These are phyloP conservation scores for Entomortierella chlamydospora DNA, from an alignment of 192 early-diverging fungal species.

Conservation along the genomic window DNA sequence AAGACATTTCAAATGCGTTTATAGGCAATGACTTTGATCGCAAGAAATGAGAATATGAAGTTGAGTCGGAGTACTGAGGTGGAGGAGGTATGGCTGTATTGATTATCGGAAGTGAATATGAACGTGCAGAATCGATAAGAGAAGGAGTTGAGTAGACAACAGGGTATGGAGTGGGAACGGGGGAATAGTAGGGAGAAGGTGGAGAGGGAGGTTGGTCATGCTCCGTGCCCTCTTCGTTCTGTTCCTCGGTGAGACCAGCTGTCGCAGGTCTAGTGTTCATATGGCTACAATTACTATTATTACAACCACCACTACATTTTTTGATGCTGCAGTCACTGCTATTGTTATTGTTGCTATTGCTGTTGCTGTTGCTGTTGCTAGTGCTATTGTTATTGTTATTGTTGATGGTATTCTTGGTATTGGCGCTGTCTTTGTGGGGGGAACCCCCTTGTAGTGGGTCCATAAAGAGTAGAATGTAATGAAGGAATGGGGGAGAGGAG, in stretches of 20 bases:
- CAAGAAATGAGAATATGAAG: not conserved
- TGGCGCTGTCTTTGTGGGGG: not conserved
- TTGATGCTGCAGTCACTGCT: conserved; percentile 1
- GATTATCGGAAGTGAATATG: not conserved
- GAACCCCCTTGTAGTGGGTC: too few species aligned
- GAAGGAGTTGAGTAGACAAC: conserved; percentile 34
- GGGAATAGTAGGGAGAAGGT: conserved; percentile 15
- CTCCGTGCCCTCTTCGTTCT: too few species aligned
- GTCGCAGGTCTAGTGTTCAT: too few species aligned
- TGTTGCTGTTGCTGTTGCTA: not conserved
- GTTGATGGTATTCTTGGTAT: too few species aligned
- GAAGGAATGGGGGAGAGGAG: not conserved
- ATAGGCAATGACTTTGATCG: not conserved
- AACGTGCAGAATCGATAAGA: conserved; percentile 25
- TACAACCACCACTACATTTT: too few species aligned
- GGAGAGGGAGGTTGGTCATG: not conserved
- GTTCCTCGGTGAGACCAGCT: too few species aligned
- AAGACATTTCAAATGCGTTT: too few species aligned
- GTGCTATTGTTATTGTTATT: not conserved
- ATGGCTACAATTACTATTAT: too few species aligned
- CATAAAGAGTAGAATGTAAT: not conserved
- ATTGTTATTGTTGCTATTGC: not conserved
- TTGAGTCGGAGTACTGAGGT: not conserved
- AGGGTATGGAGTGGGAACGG: conserved; percentile 25
- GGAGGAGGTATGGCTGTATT: conserved; percentile 5